A percentile compares a stretch with the other conserved stretches of the same genome.
Conservation (phyloP, 2,329 filamentous ascomycete species). For the Cryphonectria nitschkei region DNA sequence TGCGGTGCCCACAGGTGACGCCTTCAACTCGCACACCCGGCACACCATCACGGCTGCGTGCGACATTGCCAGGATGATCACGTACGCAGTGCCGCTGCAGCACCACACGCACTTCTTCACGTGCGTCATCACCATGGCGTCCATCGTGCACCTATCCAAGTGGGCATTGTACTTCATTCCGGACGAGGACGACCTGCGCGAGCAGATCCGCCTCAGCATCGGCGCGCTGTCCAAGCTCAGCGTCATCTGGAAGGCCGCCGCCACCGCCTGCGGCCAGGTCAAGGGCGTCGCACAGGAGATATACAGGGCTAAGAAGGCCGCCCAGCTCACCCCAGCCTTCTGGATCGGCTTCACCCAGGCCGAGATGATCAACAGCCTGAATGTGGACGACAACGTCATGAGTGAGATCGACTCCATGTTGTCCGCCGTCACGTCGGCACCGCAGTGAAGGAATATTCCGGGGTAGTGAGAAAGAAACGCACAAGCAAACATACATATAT, state of each 20-base stretch:
- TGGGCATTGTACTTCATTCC: slow-evolving; percentile 69
- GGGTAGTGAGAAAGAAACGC: background rate
- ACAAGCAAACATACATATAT: background rate
- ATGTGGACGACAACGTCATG: slow-evolving; percentile 63
- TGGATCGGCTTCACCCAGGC: slow-evolving; percentile 60
- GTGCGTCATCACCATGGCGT: slow-evolving; percentile 76
- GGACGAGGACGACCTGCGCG: slow-evolving; percentile 69
- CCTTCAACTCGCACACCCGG: slow-evolving; percentile 70
- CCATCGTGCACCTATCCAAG: slow-evolving; percentile 80
- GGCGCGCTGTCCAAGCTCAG: slow-evolving; percentile 73
- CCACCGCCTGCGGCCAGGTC: slow-evolving; percentile 71
- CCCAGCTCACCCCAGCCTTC: slow-evolving; percentile 55
- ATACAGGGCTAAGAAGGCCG: slow-evolving; percentile 60
- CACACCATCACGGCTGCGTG: slow-evolving; percentile 81
- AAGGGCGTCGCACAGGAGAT: slow-evolving; percentile 80
- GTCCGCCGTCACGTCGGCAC: slow-evolving; percentile 33
- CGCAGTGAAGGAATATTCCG: background rate
- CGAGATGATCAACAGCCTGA: slow-evolving; percentile 58
- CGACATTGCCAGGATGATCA: slow-evolving; percentile 74
- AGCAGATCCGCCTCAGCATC: slow-evolving; percentile 78
- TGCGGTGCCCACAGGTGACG: slow-evolving; percentile 51
- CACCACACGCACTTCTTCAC: slow-evolving; percentile 85
- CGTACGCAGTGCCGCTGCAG: slow-evolving; percentile 71
- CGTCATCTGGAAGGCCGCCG: slow-evolving; percentile 73
- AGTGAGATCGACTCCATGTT: slow-evolving; percentile 55